Base-by-base conservation (phyloP, 495 filamentous ascomycete species). In the Oleoguttula mirabilis region DNA sequence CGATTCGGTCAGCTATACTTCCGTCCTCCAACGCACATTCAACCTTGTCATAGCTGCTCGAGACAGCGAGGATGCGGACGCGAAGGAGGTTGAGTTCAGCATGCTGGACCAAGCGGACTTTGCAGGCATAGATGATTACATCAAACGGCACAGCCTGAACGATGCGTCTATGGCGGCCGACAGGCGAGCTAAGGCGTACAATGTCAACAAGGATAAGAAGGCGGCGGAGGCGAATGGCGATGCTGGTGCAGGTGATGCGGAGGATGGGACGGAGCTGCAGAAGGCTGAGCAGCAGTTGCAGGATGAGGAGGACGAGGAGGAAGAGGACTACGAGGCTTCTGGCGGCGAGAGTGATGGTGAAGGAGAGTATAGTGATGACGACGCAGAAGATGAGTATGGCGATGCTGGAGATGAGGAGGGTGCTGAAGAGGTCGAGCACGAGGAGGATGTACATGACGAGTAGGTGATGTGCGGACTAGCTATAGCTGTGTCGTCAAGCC, bases 141-240 rank as follows among this genome's bases (percentile, higher is more conserved):
- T 96, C 36, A 78, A 80, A 52, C 68, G 72, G 11, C 82, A 94
- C 52, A 72, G 75, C 11, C 71, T 98, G 23, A 84, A 94, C 41
- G 90, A 98, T 57, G 76, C 84, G 16, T 93, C 85, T 54, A 76
- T 98, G 76, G 90, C 90, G 4, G 88, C 88, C 53, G 73, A 77
- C 46, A 62, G 90, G 17, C 77, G 84, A 45, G 90, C 90, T 10
- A 94, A 90, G 70, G 72, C 66, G 43, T 72, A 76, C 41, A 82
- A 80, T 52, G 69, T 77, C n/a, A 87, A 82, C 30, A 70, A 66
- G 0, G 63, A 58, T 6, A 75, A 69, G 28, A 68, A 65, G 4
- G 73, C 70, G 32, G 71, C 66, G n/a, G 66, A 56, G 0, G 63
- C 52, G 21, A 64, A 7, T 4, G 31, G 43, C 15, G 45, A 36